A percentile compares a stretch with the other conserved stretches of the same genome.
phyloP scores from a whole-genome alignment of 495 filamentous ascomycete genomes.

The Cryomyces antarcticus region DNA sequence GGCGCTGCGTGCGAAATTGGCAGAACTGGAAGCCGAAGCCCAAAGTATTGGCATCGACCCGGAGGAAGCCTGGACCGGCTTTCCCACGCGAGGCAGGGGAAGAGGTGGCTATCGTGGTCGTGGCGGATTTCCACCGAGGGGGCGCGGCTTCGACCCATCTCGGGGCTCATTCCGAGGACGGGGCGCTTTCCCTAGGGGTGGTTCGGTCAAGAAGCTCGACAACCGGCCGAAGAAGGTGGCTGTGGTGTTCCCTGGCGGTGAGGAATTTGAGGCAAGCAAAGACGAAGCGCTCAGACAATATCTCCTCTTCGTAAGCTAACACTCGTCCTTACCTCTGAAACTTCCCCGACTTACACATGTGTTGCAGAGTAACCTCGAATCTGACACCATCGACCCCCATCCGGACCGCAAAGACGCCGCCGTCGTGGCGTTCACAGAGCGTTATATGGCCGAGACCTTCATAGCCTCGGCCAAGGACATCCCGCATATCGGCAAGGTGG shows the following conservation, averaged over 20 bases:
- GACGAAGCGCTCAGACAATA: constrained; percentile 75
- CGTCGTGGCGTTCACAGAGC: constrained; percentile 69
- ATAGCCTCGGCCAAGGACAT: constrained; percentile 45
- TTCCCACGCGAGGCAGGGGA: constrained; percentile 20
- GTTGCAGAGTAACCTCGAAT: constrained; percentile 59
- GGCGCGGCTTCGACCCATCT: constrained; percentile 6
- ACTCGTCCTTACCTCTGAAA: neutral
- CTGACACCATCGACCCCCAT: constrained; percentile 50
- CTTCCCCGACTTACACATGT: neutral
- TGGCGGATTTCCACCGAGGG: constrained; percentile 3
- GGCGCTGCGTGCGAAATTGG: constrained; percentile 58
- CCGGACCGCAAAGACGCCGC: constrained; percentile 33
- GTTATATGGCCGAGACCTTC: constrained; percentile 64
- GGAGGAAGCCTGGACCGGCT: constrained; percentile 13
- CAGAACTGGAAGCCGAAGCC: constrained; percentile 69
- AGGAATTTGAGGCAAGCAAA: constrained; percentile 27
- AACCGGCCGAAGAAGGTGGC: constrained; percentile 65
- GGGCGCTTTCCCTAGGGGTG: constrained; percentile 26
- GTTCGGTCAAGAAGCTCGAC: constrained; percentile 60
- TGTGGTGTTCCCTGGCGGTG: constrained; percentile 40
- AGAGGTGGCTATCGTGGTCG: constrained; percentile 28
- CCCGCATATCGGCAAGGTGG: constrained; percentile 53
- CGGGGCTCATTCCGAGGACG: constrained; percentile 31
- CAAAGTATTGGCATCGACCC: constrained; percentile 55
- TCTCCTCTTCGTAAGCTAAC: constrained; percentile 56